Evolutionary conservation across 306 rosid genomes (phyloP), one percentile per base, ranked within the genome.

Genomic region (Abrus precatorius): DNA sequence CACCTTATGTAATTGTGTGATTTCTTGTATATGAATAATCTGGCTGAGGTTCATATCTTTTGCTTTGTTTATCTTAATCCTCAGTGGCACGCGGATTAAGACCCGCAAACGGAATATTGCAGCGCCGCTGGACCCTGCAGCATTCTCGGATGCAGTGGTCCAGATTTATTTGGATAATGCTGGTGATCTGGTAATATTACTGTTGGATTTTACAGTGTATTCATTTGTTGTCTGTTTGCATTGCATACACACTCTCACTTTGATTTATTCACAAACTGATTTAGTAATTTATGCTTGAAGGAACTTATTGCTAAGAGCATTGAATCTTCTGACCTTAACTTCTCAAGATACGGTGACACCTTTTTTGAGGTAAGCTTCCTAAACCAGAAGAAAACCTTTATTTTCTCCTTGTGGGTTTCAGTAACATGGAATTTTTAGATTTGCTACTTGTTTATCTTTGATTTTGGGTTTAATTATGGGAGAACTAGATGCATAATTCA

Each of bases 101-200:
- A 96, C 99, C 99, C 99, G 99, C 99, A 96, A 96, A 96, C 99
- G 99, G 97, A 96, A 96, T 84, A 96, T 96, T 81, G 95, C 99
- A 30, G 98, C 92, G 50, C 99, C 99, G 0, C 97, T 96, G 98
- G 99, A 96, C 98, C 98, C 98, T 93, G 98, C 99, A 89, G 93
- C 99, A 64, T 96, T 96, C 84, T 80, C 99, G 56, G 99, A 96
- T 93, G 99, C 99, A 96, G 99, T 96, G 98, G 99, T 96, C 99
- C 99, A 96, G 99, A 96, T 96, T 84, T 96, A 96, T 90, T 85
- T 96, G 97, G 98, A 96, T 93, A 96, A 96, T 96, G 97, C 97
- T 92, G 99, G 99, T 90, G 99, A 96, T 92, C 87, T 96, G 97
- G 99, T 96, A 89, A 88, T 81, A 56, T 66, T 81, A 43, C 52